phyloP scores from a whole-genome alignment of 495 filamentous ascomycete genomes.

The Talaromyces trachyspermus region DNA sequence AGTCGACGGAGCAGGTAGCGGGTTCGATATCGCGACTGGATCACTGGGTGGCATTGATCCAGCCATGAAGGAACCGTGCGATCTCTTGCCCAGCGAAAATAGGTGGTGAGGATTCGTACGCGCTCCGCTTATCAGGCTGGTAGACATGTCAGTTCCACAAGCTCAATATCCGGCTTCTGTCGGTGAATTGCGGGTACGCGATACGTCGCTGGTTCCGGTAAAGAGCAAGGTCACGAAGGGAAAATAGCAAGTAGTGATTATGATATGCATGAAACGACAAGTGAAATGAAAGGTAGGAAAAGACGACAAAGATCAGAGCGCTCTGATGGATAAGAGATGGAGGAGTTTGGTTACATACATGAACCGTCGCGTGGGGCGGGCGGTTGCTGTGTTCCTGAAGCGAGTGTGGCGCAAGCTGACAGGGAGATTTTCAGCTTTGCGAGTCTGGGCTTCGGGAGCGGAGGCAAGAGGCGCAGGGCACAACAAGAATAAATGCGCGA shows the following conservation, averaged over 20 bases:
- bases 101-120: conserved; percentile 48
- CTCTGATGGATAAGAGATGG: background rate
- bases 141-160: conserved; percentile 54
- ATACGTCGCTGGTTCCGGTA: conserved; percentile 39
- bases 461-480: conserved; percentile 6
- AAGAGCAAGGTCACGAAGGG: conserved; percentile 18
- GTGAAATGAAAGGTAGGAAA: background rate
- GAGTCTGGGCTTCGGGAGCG: background rate
- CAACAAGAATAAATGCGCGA: background rate
- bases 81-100: conserved; percentile 27
- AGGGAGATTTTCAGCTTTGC: conserved; percentile 33
- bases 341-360: conserved; percentile 4
- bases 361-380: conserved; percentile 34
- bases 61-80: conserved; percentile 38
- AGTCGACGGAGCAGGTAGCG: conserved; percentile 22
- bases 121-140: conserved; percentile 56
- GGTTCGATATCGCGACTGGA: conserved; percentile 33
- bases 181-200: background rate
- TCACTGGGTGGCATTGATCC: conserved; percentile 42
- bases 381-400: conserved; percentile 23
- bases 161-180: background rate
- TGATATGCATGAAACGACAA: background rate
- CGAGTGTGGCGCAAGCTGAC: conserved; percentile 47
- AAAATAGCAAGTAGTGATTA: background rate
- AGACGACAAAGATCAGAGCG: background rate